Evolutionary conservation across 2,329 filamentous ascomycete genomes (phyloP).

Genomic region (Aspergillus sp.): DNA sequence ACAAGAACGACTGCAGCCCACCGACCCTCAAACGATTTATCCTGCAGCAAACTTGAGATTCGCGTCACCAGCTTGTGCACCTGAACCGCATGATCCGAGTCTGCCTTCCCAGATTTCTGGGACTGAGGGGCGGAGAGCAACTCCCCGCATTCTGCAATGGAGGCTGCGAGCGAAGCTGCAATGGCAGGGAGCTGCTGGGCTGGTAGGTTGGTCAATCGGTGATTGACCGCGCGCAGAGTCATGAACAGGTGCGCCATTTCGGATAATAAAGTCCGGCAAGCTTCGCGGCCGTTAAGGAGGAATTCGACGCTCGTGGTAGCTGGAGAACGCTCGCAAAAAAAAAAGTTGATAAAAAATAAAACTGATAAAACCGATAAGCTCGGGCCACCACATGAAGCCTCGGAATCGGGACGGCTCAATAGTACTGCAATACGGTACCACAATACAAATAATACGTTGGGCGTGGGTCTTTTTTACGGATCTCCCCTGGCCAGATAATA

Average conservation of each 20-base stretch:
- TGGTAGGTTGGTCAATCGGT: constrained; percentile 66
- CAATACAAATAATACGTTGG: constrained; percentile 1
- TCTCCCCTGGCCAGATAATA: constrained; percentile 23
- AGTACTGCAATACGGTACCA: constrained; percentile 20
- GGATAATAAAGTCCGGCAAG: background rate
- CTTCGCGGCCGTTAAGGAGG: background rate
- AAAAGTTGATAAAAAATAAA: background rate
- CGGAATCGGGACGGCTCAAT: constrained; percentile 28
- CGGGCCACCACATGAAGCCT: constrained; percentile 34
- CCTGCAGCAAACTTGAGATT: constrained; percentile 73
- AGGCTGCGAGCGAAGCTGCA: constrained; percentile 65
- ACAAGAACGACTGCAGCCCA: constrained; percentile 76
- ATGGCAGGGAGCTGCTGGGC: constrained; percentile 72
- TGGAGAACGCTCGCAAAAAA: background rate
- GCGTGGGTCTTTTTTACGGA: background rate
- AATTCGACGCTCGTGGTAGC: background rate
- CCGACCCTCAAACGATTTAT: constrained; percentile 70
- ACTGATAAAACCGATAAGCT: constrained; percentile 20
- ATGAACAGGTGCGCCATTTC: constrained; percentile 36
- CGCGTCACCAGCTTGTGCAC: constrained; percentile 81
- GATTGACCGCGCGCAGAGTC: constrained; percentile 44
- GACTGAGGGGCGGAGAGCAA: constrained; percentile 62
- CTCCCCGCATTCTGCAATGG: constrained; percentile 54
- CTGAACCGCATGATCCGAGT: constrained; percentile 66
- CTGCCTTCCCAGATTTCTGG: constrained; percentile 60